Evolutionary conservation across 2,329 filamentous ascomycete species (phyloP), one percentile per base, ranked within the genome.

Genomic region (Penicillium vulpinum): DNA sequence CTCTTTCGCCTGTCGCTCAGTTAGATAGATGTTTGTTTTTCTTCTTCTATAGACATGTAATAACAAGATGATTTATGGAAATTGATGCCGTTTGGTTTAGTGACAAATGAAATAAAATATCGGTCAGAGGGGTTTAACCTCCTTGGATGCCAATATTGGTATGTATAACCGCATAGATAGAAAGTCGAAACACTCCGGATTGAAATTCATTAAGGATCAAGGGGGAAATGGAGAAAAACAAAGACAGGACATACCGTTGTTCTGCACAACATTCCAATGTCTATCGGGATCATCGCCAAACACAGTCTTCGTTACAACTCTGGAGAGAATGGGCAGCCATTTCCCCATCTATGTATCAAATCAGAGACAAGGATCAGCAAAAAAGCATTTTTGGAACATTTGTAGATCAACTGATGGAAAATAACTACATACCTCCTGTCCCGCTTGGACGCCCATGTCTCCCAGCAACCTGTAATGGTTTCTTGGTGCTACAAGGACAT

Each of bases 201-300:
- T 35, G 5, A 22, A 51, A 51, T 15, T 4, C n/a, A 8, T 24
- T 31, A 26, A 45, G 38, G 5, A 26, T 5, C n/a, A 43, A 38
- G 39, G 39, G 48, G 51, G 44, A 44, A 28, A 51, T 33, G 54
- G n/a, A 43, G 28, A 24, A 47, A 56, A 39, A 35, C 22, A 59
- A 15, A 31, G 26, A 18, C 41, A 47, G 36, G 28, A 54, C 58
- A 51, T 65, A 84, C 83, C 91, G 67, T 97, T 97, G 73, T 97
- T 97, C 78, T 97, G 93, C 54, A 97, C 91, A 29, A 97, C 86
- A 74, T 99, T 99, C 89, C 93, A 97, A 76, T 97, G 92, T 49
- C 64, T 70, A 43, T 76, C 70, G n/a, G 69, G 56, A 56, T 74
- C 66, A 58, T 73, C 65, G 53, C 75, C 66, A 31, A 86, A 83